These are phyloP conservation scores for Globisporangium ultimum DNA, from an alignment of 352 stramenopile species.

Conservation along the genomic window DNA sequence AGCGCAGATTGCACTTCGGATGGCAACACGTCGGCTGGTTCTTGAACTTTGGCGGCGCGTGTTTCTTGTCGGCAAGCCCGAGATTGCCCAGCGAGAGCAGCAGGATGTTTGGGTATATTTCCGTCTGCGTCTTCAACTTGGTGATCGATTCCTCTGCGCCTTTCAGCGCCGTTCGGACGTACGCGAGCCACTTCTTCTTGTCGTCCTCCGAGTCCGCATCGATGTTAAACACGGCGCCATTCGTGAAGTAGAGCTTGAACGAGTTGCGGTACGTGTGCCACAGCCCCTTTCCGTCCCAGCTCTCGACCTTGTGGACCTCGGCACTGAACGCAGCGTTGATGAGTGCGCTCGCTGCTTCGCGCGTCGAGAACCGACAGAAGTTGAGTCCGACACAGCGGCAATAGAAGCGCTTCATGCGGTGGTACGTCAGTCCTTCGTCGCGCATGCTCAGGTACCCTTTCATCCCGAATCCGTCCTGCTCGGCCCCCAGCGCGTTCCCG, in stretches of 20 bases:
- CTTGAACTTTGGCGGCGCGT: constrained; percentile 66
- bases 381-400: constrained; percentile 78
- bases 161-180: constrained; percentile 62
- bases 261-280: constrained; percentile 81
- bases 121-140: constrained; percentile 36
- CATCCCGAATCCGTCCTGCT: constrained; percentile 63
- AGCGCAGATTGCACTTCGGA: constrained; percentile 57
- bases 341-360: constrained; percentile 52
- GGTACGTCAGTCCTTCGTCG: constrained; percentile 79
- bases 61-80: constrained; percentile 61
- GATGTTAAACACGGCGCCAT: constrained; percentile 71
- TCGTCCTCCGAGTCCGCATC: constrained; percentile 80
- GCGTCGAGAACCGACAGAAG: constrained; percentile 70
- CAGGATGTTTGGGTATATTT: constrained; percentile 35
- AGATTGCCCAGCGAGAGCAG: constrained; percentile 51
- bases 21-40: constrained; percentile 56
- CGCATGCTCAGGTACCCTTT: constrained; percentile 80
- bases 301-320: constrained; percentile 74
- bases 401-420: constrained; percentile 86
- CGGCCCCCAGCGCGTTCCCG: constrained; percentile 25
- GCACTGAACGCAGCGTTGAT: constrained; percentile 63
- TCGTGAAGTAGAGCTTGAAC: constrained; percentile 81
- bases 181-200: constrained; percentile 74
- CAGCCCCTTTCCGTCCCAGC: constrained; percentile 81
- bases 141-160: constrained; percentile 29